Percentiles rank a stretch among this genome's conserved stretches.
These are phyloP conservation scores for Cyanophora paradoxa DNA, from an alignment of 78 protist species.

Conservation along the genomic window DNA sequence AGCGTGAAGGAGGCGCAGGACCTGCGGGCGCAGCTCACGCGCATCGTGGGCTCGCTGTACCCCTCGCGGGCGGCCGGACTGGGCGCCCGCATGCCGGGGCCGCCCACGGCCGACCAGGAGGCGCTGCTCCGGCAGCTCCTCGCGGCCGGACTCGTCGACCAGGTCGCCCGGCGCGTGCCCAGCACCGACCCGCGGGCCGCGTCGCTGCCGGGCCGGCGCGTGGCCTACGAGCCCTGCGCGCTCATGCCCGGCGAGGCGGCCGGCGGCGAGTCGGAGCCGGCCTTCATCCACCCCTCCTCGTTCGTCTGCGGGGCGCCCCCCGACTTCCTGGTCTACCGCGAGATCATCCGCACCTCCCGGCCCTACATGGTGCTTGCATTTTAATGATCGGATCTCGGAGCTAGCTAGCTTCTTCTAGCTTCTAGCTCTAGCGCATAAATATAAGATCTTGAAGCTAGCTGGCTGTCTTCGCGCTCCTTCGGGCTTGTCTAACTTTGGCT, in stretches of 20 bases:
- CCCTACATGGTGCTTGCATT: neutral
- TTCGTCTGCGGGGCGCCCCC: slow-evolving; percentile 10
- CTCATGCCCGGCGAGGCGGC: neutral
- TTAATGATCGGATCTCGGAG: neutral
- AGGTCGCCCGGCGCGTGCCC: slow-evolving; percentile 26
- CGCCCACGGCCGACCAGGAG: neutral
- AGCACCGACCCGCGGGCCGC: neutral
- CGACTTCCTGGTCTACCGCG: neutral
- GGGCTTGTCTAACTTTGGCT: too few species aligned
- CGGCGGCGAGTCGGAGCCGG: neutral
- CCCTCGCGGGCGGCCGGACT: neutral
- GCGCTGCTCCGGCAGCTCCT: slow-evolving; percentile 8
- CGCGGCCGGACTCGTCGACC: slow-evolving; percentile 20
- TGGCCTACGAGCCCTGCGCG: too few species aligned
- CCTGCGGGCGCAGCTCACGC: slow-evolving; percentile 35
- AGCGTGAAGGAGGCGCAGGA: slow-evolving; percentile 23
- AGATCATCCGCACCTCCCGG: neutral
- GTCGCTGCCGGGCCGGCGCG: neutral
- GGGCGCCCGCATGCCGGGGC: neutral
- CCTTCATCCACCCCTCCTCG: neutral
- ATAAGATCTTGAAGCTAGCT: too few species aligned
- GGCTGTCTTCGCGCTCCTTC: too few species aligned
- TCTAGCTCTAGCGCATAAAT: neutral
- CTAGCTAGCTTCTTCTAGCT: neutral
- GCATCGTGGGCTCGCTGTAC: neutral